phyloP scores from a whole-genome alignment of 305 asterid species.

The Petunia hybrid region DNA sequence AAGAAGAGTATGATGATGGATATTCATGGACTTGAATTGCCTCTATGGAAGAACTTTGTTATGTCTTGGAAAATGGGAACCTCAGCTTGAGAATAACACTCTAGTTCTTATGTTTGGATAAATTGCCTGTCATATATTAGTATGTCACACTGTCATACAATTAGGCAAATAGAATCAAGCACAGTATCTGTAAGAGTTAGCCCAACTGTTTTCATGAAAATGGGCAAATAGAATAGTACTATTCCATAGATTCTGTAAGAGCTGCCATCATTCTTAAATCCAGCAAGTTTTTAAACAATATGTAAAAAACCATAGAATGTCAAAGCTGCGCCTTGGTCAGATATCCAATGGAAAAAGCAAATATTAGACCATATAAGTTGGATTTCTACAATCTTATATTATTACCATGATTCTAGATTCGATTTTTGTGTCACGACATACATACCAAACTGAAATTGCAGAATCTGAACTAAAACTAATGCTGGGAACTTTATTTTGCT shows the following conservation, averaged over 20 bases:
- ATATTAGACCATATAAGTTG: background rate
- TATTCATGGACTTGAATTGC: conserved; percentile 69
- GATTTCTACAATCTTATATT: background rate
- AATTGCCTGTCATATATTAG: background rate
- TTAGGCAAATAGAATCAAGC: background rate
- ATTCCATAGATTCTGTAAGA: background rate
- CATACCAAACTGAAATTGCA: background rate
- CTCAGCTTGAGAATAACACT: conserved; percentile 38
- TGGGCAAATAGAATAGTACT: too few relatives aligned
- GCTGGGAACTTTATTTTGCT: background rate
- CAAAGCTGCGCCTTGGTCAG: background rate
- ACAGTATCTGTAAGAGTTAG: background rate
- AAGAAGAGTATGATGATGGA: conserved; percentile 75
- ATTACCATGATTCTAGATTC: background rate
- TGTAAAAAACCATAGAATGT: background rate
- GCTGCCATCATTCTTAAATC: background rate
- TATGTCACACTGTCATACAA: background rate
- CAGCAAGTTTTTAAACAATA: background rate
- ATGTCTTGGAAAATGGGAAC: conserved; percentile 82
- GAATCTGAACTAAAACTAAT: background rate
- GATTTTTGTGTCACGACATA: background rate
- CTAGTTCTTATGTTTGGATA: background rate
- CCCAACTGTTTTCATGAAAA: too few relatives aligned
- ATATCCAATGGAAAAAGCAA: background rate
- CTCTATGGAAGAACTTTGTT: conserved; percentile 66